Evolutionary conservation across 371 early-diverging fungal genomes (phyloP), one percentile per base, ranked within the genome.

Genomic region (Mucor indicus): DNA sequence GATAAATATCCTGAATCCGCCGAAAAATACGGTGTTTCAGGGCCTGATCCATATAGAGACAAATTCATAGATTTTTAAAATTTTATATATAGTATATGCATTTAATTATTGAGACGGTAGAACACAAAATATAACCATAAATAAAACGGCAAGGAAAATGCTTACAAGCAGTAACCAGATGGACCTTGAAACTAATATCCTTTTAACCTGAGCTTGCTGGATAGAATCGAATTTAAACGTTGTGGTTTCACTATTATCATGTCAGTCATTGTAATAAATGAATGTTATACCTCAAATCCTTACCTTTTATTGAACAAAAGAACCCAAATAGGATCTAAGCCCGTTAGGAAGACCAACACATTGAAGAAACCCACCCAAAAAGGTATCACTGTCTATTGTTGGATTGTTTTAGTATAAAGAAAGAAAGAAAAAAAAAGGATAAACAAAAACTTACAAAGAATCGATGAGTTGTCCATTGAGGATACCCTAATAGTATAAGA

Each of bases 1-100:
- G 96, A 95, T 61, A 65, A 72, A 38, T 95, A 95, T 66, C 90
- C 89, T 1, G 95, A 90, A 57, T 84, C 85, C 50, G 71, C 75
- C 22, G 90, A 79, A 45, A 62, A 57, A 20, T 78, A 78, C 54
- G 81, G 81, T 16, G 21, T 38, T 9, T 49, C 59, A 17, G 51
- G 62, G 15, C 62, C 59, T 16, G 72, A 71, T 57, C 62, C 60
- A 21, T 57, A 64, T 37, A 39, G 62, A 41, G 67, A 71, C 15
- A 64, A 62, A 32, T 71, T 71, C 31, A 31, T 37, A 8, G 60
- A 56, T 35, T 71, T 71, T 42, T 71, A 64, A 43, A 37, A 37
- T 4, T 21, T 37, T 51, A 94, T 73, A n/a, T n/a, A n/a, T n/a
- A n/a, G n/a, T n/a, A n/a, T n/a, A n/a, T n/a, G n/a, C n/a, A n/a